These are phyloP conservation scores for Yarrowia bubula DNA, from an alignment of 805 yeast species.

Conservation along the genomic window DNA sequence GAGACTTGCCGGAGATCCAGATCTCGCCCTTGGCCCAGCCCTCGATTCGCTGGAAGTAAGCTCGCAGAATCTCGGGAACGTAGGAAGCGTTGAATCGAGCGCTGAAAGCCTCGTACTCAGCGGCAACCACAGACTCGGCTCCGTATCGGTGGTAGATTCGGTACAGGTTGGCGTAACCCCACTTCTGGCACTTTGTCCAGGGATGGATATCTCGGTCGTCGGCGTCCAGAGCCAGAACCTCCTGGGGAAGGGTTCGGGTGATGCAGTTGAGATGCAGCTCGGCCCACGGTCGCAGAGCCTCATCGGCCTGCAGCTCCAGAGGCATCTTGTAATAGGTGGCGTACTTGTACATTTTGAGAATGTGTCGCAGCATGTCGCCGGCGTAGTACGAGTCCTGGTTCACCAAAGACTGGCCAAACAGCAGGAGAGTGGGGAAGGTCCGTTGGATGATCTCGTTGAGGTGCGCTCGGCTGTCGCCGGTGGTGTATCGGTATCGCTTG, in stretches of 20 bases:
- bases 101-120: slow-evolving; percentile 59
- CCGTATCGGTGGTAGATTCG: slow-evolving; percentile 50
- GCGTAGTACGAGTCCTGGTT: slow-evolving; percentile 44
- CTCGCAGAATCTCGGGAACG: slow-evolving; percentile 68
- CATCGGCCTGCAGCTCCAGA: slow-evolving; percentile 53
- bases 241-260: slow-evolving; percentile 55
- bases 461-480: slow-evolving; percentile 52
- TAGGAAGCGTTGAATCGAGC: slow-evolving; percentile 53
- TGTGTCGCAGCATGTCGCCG: slow-evolving; percentile 73
- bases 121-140: slow-evolving; percentile 31
- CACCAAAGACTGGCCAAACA: slow-evolving; percentile 58
- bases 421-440: slow-evolving; percentile 64
- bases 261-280: slow-evolving; percentile 70
- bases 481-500: slow-evolving; percentile 68
- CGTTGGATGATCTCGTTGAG: slow-evolving; percentile 55
- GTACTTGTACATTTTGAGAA: slow-evolving; percentile 75
- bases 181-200: slow-evolving; percentile 78
- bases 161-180: slow-evolving; percentile 66
- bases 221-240: slow-evolving; percentile 50
- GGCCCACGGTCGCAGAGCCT: slow-evolving; percentile 64
- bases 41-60: slow-evolving; percentile 65
- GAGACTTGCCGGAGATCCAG: slow-evolving; percentile 68
- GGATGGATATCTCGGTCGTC: slow-evolving; percentile 53
- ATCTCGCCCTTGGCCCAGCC: slow-evolving; percentile 63
- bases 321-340: slow-evolving; percentile 68